Conservation (phyloP, 164 flowering plant species). For the Buxus sempervirens region DNA sequence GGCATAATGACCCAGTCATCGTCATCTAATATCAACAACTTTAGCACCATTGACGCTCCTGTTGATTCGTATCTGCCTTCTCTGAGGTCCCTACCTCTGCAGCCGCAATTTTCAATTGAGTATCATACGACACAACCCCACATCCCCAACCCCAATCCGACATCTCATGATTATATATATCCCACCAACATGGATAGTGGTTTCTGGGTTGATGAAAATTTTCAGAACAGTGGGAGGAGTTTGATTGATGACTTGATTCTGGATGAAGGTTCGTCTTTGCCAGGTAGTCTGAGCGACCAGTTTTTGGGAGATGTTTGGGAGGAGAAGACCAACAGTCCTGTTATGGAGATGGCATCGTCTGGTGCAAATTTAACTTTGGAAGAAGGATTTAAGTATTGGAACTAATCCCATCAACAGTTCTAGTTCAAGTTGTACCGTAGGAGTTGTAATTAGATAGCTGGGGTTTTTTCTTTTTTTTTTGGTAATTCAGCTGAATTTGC, state of each 20-base stretch:
- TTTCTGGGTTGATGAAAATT: too few species aligned
- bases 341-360: background rate
- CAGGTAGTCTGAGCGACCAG: background rate
- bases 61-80: background rate
- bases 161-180: too few species aligned
- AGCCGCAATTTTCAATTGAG: background rate
- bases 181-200: too few species aligned
- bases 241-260: background rate
- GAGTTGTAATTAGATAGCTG: too few species aligned
- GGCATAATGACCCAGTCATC: constrained; percentile 8
- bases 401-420: too few species aligned
- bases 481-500: too few species aligned
- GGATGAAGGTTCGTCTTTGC: constrained; percentile 1
- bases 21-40: background rate
- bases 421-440: too few species aligned
- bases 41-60: background rate
- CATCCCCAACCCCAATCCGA: too few species aligned
- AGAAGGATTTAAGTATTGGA: constrained; percentile 14
- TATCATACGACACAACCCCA: too few species aligned
- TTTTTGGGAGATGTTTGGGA: background rate
- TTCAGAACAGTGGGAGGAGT: background rate
- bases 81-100: background rate
- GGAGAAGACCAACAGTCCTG: too few species aligned
- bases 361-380: constrained; percentile 5
- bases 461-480: too few species aligned